phyloP scores from a whole-genome alignment of 2,329 filamentous ascomycete genomes.

The Amesomyces nigricolor region DNA sequence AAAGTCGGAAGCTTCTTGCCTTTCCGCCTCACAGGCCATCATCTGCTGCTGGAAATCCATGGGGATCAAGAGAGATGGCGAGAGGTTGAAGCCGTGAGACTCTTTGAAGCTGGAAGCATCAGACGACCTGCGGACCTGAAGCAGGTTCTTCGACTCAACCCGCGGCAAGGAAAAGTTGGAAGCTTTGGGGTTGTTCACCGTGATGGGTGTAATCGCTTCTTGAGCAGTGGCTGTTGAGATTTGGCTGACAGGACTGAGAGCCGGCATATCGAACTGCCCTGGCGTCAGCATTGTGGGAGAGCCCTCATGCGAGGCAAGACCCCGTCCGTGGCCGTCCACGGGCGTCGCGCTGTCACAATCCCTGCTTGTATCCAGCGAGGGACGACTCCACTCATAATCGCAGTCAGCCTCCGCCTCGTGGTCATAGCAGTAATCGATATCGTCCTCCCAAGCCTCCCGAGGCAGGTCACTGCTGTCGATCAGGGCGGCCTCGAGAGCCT shows the following conservation, averaged over 20 bases:
- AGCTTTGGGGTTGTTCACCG: conserved; percentile 31
- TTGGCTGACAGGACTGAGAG: conserved; percentile 46
- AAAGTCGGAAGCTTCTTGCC: conserved; percentile 32
- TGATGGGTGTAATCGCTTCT: conserved; percentile 43
- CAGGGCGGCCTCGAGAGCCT: conserved; percentile 28
- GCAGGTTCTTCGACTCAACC: conserved; percentile 31
- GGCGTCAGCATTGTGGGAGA: conserved; percentile 30
- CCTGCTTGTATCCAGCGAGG: conserved; percentile 44
- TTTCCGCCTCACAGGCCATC: conserved; percentile 36
- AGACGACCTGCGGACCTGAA: conserved; percentile 40
- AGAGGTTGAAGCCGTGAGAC: conserved; percentile 53
- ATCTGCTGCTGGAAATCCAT: conserved; percentile 53
- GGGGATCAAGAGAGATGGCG: conserved; percentile 58
- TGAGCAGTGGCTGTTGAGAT: conserved; percentile 36
- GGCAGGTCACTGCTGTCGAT: conserved; percentile 31
- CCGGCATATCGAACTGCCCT: conserved; percentile 39
- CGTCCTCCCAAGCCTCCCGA: conserved; percentile 58
- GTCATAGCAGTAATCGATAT: conserved; percentile 66
- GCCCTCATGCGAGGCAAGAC: conserved; percentile 14
- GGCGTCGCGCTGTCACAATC: conserved; percentile 29
- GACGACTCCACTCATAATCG: conserved; percentile 59
- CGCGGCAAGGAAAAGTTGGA: conserved; percentile 51
- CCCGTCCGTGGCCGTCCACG: conserved; percentile 22
- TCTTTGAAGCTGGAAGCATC: conserved; percentile 52
- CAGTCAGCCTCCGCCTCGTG: conserved; percentile 62